These are phyloP conservation scores for Ceratobasidium theobromae DNA, from an alignment of 1,284 basidiomycete genomes.

Conservation along the genomic window DNA sequence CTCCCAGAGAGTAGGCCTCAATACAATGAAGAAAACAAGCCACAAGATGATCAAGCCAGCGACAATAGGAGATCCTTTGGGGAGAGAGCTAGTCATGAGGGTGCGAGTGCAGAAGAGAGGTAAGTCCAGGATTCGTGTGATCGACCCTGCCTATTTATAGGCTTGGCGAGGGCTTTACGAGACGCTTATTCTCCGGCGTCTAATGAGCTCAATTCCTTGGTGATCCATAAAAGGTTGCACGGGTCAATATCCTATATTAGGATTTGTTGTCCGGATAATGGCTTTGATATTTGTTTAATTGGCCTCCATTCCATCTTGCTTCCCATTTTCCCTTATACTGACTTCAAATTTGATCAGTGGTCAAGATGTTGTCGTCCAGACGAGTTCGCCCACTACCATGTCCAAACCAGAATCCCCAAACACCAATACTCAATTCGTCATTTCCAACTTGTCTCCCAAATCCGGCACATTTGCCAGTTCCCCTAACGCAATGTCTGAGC, in stretches of 20 bases:
- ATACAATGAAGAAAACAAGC: background rate
- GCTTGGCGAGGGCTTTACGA: slow-evolving; percentile 10
- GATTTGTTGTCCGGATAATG: too few species aligned
- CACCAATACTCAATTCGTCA: background rate
- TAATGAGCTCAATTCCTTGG: background rate
- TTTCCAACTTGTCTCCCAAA: background rate
- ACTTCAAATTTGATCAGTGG: background rate
- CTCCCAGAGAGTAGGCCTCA: background rate
- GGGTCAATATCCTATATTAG: too few species aligned
- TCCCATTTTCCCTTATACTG: background rate
- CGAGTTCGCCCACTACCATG: background rate
- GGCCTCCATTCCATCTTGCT: too few species aligned
- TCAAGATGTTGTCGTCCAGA: background rate
- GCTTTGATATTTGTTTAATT: too few species aligned
- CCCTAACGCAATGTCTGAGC: slow-evolving; percentile 5
- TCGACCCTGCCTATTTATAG: background rate
- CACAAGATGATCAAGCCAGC: background rate
- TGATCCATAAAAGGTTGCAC: background rate
- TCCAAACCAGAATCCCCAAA: background rate
- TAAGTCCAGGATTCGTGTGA: slow-evolving; percentile 21
- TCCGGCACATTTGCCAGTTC: background rate
- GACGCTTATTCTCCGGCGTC: background rate
- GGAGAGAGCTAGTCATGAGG: background rate
- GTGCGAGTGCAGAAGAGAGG: slow-evolving; percentile 5
- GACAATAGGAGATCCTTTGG: background rate